phyloP scores from a whole-genome alignment of 179 eudicot genomes.

The Carnegiea gigantea region DNA sequence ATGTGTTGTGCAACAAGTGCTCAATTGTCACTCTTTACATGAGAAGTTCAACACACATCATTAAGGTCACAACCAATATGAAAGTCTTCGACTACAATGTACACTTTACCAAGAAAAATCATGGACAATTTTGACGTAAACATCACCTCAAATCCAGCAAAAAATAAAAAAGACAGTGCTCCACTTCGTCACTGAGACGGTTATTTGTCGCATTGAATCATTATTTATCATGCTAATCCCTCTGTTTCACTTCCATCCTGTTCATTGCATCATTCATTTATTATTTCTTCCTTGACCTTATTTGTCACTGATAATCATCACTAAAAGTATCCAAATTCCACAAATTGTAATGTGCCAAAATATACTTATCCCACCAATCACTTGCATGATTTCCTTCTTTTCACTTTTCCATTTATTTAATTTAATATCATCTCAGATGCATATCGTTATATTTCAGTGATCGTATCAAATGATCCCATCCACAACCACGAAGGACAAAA shows the following conservation, averaged over 20 bases:
- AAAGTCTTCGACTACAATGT: too few relatives aligned
- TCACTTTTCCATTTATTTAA: not conserved
- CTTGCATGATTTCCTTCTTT: not conserved
- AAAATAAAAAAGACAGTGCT: not conserved
- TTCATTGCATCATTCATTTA: not conserved
- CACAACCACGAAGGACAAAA: too few relatives aligned
- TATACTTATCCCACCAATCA: not conserved
- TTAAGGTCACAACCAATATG: too few relatives aligned
- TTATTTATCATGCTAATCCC: not conserved
- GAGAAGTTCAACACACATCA: not conserved
- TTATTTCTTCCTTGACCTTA: not conserved
- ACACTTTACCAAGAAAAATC: too few relatives aligned
- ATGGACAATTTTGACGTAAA: not conserved
- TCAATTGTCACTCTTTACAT: too few relatives aligned
- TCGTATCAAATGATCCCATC: too few relatives aligned
- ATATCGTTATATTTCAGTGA: too few relatives aligned
- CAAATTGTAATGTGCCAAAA: not conserved
- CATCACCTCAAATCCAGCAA: not conserved
- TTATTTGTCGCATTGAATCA: not conserved
- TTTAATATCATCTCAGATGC: not conserved
- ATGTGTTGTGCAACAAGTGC: too few relatives aligned
- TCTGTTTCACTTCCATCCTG: not conserved
- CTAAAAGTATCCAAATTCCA: not conserved
- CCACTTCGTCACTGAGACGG: not conserved
- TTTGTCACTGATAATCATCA: not conserved